Conservation (phyloP, 164 flowering plant genomes). For the Vitis labrusca region DNA sequence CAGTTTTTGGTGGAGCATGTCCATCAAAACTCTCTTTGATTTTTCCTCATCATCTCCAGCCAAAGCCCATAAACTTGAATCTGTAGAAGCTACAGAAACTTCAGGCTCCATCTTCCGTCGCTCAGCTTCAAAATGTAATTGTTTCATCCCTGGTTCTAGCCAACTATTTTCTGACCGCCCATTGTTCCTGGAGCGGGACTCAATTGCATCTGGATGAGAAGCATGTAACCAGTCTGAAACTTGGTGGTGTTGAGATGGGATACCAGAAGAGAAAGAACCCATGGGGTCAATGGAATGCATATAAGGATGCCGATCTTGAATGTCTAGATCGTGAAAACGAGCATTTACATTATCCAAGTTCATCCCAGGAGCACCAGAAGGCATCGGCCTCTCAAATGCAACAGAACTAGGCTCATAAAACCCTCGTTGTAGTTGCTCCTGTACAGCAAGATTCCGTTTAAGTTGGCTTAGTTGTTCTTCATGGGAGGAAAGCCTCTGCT, state of each 20-base stretch:
- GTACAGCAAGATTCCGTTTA: slow-evolving; percentile 3
- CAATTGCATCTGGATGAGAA: background rate
- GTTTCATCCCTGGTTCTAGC: slow-evolving; percentile 1
- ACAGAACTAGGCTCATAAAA: background rate
- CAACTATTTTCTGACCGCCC: background rate
- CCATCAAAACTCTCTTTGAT: slow-evolving; percentile 6
- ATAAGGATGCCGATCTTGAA: slow-evolving; percentile 2
- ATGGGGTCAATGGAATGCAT: background rate
- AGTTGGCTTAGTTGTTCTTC: background rate
- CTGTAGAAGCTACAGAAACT: background rate
- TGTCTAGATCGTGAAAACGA: background rate
- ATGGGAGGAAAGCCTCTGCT: background rate
- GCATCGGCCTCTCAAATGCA: slow-evolving; percentile 6
- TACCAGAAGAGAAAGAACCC: slow-evolving; percentile 1
- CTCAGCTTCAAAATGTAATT: slow-evolving; percentile 4
- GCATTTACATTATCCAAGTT: background rate
- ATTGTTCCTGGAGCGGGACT: background rate
- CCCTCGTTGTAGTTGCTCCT: slow-evolving; percentile 6
- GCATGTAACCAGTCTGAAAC: background rate
- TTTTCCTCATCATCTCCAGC: slow-evolving; percentile 4
- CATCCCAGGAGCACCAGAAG: slow-evolving; percentile 4
- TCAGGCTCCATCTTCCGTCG: background rate
- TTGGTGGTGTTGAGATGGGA: background rate
- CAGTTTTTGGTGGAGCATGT: slow-evolving; percentile 5
- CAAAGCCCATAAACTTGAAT: background rate